Evolutionary conservation across 2,329 filamentous ascomycete species (phyloP).

Genomic region (Alternaria burnsii): DNA sequence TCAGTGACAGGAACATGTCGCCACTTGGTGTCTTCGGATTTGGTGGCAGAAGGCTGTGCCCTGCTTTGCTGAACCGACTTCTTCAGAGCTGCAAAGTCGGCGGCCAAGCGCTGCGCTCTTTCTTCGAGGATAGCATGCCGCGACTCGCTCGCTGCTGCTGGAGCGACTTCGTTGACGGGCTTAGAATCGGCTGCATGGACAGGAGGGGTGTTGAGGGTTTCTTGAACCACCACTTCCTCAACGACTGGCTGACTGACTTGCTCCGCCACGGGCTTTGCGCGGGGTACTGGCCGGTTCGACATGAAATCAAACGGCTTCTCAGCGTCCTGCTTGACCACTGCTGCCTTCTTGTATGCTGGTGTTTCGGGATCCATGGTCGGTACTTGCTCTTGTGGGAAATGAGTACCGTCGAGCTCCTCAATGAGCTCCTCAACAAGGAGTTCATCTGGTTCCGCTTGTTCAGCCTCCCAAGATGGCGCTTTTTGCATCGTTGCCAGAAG

Average conservation of each 20-base stretch:
- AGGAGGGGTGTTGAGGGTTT: background rate
- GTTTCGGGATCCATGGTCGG: slow-evolving; percentile 41
- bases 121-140: slow-evolving; percentile 26
- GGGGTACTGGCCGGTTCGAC: slow-evolving; percentile 46
- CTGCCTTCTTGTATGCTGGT: slow-evolving; percentile 34
- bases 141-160: slow-evolving; percentile 10
- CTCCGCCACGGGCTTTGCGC: slow-evolving; percentile 34
- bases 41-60: slow-evolving; percentile 11
- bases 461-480: slow-evolving; percentile 28
- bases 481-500: slow-evolving; percentile 36
- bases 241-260: slow-evolving; percentile 51
- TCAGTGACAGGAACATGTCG: slow-evolving; percentile 39
- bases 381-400: slow-evolving; percentile 17
- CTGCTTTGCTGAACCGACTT: slow-evolving; percentile 21
- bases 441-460: slow-evolving; percentile 23
- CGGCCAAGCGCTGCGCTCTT: slow-evolving; percentile 21
- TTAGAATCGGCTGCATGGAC: slow-evolving; percentile 6
- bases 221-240: slow-evolving; percentile 14
- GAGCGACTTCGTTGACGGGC: slow-evolving; percentile 9
- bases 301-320: slow-evolving; percentile 49
- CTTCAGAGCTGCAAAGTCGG: slow-evolving; percentile 27
- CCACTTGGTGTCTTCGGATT: slow-evolving; percentile 34
- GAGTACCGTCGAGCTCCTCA: slow-evolving; percentile 22
- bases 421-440: slow-evolving; percentile 30
- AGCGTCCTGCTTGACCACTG: slow-evolving; percentile 38